Evolutionary conservation across 495 filamentous ascomycete species (phyloP).

Genomic region (Xylaria venustula): DNA sequence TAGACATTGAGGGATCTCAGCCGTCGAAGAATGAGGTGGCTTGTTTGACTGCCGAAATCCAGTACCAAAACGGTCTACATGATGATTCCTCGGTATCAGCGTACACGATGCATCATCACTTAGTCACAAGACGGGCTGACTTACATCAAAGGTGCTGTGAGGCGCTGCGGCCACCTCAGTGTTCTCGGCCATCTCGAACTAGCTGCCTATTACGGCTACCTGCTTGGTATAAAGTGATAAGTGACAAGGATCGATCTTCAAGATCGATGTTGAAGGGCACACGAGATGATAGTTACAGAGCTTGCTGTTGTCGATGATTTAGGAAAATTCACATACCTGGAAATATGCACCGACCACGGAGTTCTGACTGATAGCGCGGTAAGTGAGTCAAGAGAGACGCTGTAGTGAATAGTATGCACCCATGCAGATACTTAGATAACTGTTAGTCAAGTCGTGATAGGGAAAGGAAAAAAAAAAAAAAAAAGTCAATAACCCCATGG

Average conservation of each 20-base stretch:
- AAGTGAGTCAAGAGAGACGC: not conserved
- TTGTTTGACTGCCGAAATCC: constrained; percentile 67
- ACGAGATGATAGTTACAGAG: not conserved
- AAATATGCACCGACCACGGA: not conserved
- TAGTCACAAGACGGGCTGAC: not conserved
- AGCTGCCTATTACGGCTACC: not conserved
- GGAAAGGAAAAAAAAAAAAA: not conserved
- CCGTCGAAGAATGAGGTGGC: constrained; percentile 74
- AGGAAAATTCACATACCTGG: not conserved
- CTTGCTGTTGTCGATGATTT: not conserved
- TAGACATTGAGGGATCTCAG: constrained; percentile 81
- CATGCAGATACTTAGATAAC: not conserved
- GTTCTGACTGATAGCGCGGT: not conserved
- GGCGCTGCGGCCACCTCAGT: constrained; percentile 16
- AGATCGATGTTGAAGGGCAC: not conserved
- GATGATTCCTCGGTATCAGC: not conserved
- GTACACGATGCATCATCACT: not conserved
- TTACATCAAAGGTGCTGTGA: constrained; percentile 22
- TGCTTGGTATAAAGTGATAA: not conserved
- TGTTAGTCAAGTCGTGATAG: not conserved
- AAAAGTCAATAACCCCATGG: not conserved
- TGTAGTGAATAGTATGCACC: not conserved
- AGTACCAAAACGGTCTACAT: constrained; percentile 60
- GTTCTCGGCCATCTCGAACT: constrained; percentile 8
- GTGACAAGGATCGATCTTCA: not conserved